A percentile compares a stretch with the other conserved stretches of the same genome.
Evolutionary conservation across 352 stramenopile genomes (phyloP).

Genomic region (Phytophthora boehmeriae): DNA sequence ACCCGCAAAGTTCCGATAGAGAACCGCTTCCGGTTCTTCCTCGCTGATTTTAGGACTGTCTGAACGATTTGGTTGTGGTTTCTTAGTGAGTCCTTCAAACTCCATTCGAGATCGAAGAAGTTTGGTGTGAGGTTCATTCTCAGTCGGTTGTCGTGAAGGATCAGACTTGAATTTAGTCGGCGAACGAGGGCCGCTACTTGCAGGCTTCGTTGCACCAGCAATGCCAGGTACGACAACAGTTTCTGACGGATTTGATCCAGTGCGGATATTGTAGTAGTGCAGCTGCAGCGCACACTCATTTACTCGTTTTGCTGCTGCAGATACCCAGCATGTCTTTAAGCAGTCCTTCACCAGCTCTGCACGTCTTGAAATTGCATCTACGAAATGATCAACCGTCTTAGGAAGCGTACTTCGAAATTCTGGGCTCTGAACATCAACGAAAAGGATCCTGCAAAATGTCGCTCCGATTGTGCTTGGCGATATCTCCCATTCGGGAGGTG

Average conservation of each 20-base stretch:
- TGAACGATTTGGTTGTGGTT: slow-evolving; percentile 17
- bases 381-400: slow-evolving; percentile 85
- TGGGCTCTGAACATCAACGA: slow-evolving; percentile 76
- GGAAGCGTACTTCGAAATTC: slow-evolving; percentile 77
- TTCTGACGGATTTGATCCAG: slow-evolving; percentile 16
- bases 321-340: slow-evolving; percentile 83
- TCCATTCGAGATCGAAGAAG: slow-evolving; percentile 57
- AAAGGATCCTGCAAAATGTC: slow-evolving; percentile 78
- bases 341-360: slow-evolving; percentile 88
- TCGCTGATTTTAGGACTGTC: slow-evolving; percentile 5
- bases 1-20: slow-evolving; percentile 64
- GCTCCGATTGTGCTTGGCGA: slow-evolving; percentile 30
- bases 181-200: slow-evolving; percentile 7
- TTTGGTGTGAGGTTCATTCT: slow-evolving; percentile 33
- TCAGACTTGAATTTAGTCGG: slow-evolving; percentile 28
- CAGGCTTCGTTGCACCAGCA: slow-evolving; percentile 18
- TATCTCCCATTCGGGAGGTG: slow-evolving; percentile 78
- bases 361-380: slow-evolving; percentile 75
- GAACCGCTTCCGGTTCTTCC: slow-evolving; percentile 50
- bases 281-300: slow-evolving; percentile 67
- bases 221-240: slow-evolving; percentile 24
- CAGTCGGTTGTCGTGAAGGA: slow-evolving; percentile 9
- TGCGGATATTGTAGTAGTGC: slow-evolving; percentile 28
- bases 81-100: slow-evolving; percentile 51
- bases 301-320: slow-evolving; percentile 69